These are phyloP conservation scores for Hansenula anomala DNA, from an alignment of 1,139 yeast species.

Conservation along the genomic window DNA sequence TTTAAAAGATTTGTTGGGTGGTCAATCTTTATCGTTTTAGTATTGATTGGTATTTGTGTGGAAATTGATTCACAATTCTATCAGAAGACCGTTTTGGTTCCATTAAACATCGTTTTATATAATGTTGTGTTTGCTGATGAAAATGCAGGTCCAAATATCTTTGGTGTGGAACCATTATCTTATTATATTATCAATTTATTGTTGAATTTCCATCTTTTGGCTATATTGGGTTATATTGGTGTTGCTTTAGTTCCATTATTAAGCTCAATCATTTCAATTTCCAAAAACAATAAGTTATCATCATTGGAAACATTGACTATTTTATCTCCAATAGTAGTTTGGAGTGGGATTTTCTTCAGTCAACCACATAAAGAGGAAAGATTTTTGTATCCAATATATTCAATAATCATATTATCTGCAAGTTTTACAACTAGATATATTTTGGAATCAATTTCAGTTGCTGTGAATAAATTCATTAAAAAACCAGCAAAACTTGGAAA, in stretches of 20 bases:
- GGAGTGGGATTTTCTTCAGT: constrained; percentile 60
- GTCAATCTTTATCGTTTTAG: constrained; percentile 26
- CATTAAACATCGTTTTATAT: constrained; percentile 77
- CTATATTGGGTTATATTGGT: constrained; percentile 43
- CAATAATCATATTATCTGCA: constrained; percentile 60
- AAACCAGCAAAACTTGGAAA: neutral
- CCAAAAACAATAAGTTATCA: neutral
- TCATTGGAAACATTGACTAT: constrained; percentile 25
- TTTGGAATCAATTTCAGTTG: too few relatives aligned
- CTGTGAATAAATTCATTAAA: too few relatives aligned
- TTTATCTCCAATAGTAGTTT: constrained; percentile 45
- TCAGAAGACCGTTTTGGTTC: constrained; percentile 60
- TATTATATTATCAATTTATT: constrained; percentile 68
- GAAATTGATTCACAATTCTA: constrained; percentile 65
- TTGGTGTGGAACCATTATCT: constrained; percentile 81
- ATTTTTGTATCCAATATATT: constrained; percentile 81
- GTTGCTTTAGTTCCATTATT: constrained; percentile 26
- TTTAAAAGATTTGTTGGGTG: constrained; percentile 12
- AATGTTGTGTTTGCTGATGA: constrained; percentile 74
- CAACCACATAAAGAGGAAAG: constrained; percentile 96
- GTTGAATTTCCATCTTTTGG: constrained; percentile 65
- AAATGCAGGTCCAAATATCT: constrained; percentile 79
- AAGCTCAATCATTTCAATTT: too few relatives aligned
- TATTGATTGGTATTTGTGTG: constrained; percentile 32
- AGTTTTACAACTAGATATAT: constrained; percentile 42